Percentiles rank a stretch among this genome's conserved stretches.
Conservation (phyloP, 345 rosid genomes). For the Mercurialis annua region DNA sequence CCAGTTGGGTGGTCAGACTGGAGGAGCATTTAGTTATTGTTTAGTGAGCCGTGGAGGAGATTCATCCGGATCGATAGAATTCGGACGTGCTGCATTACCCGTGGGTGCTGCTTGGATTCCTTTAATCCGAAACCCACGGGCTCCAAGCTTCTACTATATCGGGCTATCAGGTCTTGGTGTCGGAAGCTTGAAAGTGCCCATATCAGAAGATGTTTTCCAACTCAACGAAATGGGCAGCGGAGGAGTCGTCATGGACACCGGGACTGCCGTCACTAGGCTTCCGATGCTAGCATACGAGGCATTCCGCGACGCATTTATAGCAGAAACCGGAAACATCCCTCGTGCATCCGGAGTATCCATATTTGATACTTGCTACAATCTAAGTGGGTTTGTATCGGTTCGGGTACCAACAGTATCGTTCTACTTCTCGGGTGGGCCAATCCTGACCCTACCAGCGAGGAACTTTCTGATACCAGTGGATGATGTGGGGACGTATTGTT, state of each 20-base stretch:
- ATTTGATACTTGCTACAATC: slow-evolving; percentile 85
- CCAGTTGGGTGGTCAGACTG: slow-evolving; percentile 81
- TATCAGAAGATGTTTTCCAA: slow-evolving; percentile 53
- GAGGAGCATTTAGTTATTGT: slow-evolving; percentile 90
- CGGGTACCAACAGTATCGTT: slow-evolving; percentile 91
- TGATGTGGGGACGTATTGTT: slow-evolving; percentile 78
- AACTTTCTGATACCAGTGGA: slow-evolving; percentile 94
- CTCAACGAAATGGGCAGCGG: slow-evolving; percentile 58
- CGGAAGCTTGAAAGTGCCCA: slow-evolving; percentile 55
- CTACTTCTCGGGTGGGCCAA: slow-evolving; percentile 75
- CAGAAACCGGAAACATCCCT: slow-evolving; percentile 68
- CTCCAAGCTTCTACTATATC: slow-evolving; percentile 75
- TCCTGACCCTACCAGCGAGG: slow-evolving; percentile 75
- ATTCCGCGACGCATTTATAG: slow-evolving; percentile 62
- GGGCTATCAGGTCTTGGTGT: slow-evolving; percentile 84
- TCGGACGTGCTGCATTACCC: slow-evolving; percentile 75
- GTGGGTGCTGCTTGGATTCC: slow-evolving; percentile 96
- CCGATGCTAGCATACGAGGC: slow-evolving; percentile 65
- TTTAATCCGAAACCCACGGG: slow-evolving; percentile 63
- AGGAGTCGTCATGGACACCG: slow-evolving; percentile 98
- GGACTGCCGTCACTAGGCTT: slow-evolving; percentile 88
- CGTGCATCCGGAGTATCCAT: slow-evolving; percentile 74
- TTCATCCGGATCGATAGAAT: slow-evolving; percentile 67
- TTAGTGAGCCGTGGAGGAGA: slow-evolving; percentile 66
- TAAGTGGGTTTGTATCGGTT: slow-evolving; percentile 67